phyloP scores from a whole-genome alignment of 768 basidiomycete genomes.

The Suillus paluster region DNA sequence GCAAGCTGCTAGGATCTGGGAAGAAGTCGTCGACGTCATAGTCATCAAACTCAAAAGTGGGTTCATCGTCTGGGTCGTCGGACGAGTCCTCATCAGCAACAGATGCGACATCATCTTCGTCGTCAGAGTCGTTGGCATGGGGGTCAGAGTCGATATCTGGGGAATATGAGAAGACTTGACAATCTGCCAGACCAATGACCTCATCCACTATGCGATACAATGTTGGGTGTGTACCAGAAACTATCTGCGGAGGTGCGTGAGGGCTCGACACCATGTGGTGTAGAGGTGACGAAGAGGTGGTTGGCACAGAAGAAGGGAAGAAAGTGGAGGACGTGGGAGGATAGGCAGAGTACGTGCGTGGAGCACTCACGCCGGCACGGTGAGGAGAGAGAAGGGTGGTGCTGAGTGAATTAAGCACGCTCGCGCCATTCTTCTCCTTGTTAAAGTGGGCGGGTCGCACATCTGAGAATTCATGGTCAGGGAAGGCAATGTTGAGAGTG shows the following conservation, averaged over 20 bases:
- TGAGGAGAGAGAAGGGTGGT: conserved; percentile 80
- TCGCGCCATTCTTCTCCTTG: conserved; percentile 75
- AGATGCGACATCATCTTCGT: conserved; percentile 75
- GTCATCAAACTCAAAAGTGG: conserved; percentile 79
- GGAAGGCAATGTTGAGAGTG: conserved; percentile 96
- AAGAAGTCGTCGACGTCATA: conserved; percentile 68
- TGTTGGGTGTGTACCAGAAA: conserved; percentile 86
- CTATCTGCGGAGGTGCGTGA: conserved; percentile 71
- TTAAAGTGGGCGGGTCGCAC: conserved; percentile 90
- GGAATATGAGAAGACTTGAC: conserved; percentile 93
- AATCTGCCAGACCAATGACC: conserved; percentile 87
- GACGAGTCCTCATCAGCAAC: conserved; percentile 71
- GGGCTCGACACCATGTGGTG: conserved; percentile 63
- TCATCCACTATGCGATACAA: conserved; percentile 89
- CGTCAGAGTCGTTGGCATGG: conserved; percentile 81
- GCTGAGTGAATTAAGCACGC: conserved; percentile 83
- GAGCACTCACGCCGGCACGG: conserved; percentile 65
- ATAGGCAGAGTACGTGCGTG: conserved; percentile 86
- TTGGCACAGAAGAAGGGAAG: conserved; percentile 74
- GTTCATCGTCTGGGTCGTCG: conserved; percentile 74
- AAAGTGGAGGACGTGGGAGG: conserved; percentile 73
- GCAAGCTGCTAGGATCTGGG: conserved; percentile 16
- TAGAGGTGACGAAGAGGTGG: conserved; percentile 69
- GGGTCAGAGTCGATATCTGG: conserved; percentile 96
- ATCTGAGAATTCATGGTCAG: conserved; percentile 96